Evolutionary conservation across 192 early-diverging fungal genomes (phyloP).

Genomic region (Coemansia sp.): DNA sequence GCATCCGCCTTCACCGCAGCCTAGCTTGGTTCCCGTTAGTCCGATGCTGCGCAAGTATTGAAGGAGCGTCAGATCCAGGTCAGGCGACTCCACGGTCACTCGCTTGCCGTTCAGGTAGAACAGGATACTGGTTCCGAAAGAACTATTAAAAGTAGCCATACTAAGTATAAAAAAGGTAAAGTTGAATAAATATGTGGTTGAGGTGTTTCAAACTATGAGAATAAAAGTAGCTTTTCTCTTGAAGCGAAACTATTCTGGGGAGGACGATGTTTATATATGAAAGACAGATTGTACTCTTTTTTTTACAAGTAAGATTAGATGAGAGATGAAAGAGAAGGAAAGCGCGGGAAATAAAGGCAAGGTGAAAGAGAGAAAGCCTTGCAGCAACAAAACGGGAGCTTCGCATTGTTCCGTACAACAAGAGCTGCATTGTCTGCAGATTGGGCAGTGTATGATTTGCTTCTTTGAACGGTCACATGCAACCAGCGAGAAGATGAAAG

Average conservation of each 20-base stretch:
- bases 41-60: conserved; percentile 67
- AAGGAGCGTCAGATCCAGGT: conserved; percentile 65
- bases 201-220: too few relatives aligned
- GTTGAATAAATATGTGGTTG: too few relatives aligned
- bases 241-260: background rate
- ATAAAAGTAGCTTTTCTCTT: too few relatives aligned
- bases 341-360: background rate
- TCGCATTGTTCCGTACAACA: too few relatives aligned
- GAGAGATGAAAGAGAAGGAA: conserved; percentile 3
- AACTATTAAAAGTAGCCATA: background rate
- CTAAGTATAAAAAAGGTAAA: background rate
- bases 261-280: background rate
- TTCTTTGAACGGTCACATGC: too few relatives aligned
- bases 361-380: background rate
- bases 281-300: background rate
- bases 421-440: too few relatives aligned
- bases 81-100: conserved; percentile 57
- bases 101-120: conserved; percentile 66
- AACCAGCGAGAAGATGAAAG: too few relatives aligned
- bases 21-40: conserved; percentile 76
- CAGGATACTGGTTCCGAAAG: conserved; percentile 24
- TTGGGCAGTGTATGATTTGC: too few relatives aligned
- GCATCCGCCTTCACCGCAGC: conserved; percentile 78
- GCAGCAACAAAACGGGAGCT: background rate
- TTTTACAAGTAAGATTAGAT: conserved; percentile 1